Conservation (phyloP, 768 basidiomycete genomes). For the Suillus spraguei region DNA sequence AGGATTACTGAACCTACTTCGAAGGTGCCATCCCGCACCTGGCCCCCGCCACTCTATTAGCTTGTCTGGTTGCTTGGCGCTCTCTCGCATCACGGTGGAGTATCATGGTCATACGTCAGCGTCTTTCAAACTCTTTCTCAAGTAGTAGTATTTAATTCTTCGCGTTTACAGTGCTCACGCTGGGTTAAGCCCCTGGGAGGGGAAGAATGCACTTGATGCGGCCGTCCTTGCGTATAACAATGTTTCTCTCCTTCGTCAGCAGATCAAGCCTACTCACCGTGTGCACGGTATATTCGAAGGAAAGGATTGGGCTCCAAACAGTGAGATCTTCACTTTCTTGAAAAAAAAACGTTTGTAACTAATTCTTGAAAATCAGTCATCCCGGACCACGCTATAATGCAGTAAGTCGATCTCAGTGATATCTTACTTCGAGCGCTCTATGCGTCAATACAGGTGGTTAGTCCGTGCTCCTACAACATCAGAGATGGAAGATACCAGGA, state of each 20-base stretch:
- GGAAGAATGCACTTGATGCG: conserved; percentile 76
- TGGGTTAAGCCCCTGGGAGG: conserved; percentile 79
- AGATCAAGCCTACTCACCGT: conserved; percentile 68
- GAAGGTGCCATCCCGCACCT: conserved; percentile 74
- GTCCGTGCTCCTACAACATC: conserved; percentile 65
- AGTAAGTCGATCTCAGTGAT: conserved; percentile 38
- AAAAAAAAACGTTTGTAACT: no score
- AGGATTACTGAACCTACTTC: neutral
- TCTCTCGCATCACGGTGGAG: conserved; percentile 57
- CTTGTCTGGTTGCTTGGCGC: conserved; percentile 59
- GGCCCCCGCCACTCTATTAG: conserved; percentile 66
- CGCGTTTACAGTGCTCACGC: conserved; percentile 59
- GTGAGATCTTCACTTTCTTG: conserved; percentile 36
- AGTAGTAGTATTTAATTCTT: neutral
- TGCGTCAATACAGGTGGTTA: conserved; percentile 48
- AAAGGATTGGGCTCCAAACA: conserved; percentile 68
- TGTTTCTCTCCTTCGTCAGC: conserved; percentile 78
- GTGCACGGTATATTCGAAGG: conserved; percentile 79
- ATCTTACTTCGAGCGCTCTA: neutral
- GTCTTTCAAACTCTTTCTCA: neutral
- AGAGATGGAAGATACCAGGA: conserved; percentile 54
- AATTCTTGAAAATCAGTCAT: conserved; percentile 52
- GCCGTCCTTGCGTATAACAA: conserved; percentile 77
- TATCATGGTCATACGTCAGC: conserved; percentile 68
- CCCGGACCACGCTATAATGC: conserved; percentile 73